Percentiles rank a stretch among this genome's conserved stretches.
These are phyloP conservation scores for Emiliania huxleyi DNA, from an alignment of 78 protist genomes.

Conservation along the genomic window DNA sequence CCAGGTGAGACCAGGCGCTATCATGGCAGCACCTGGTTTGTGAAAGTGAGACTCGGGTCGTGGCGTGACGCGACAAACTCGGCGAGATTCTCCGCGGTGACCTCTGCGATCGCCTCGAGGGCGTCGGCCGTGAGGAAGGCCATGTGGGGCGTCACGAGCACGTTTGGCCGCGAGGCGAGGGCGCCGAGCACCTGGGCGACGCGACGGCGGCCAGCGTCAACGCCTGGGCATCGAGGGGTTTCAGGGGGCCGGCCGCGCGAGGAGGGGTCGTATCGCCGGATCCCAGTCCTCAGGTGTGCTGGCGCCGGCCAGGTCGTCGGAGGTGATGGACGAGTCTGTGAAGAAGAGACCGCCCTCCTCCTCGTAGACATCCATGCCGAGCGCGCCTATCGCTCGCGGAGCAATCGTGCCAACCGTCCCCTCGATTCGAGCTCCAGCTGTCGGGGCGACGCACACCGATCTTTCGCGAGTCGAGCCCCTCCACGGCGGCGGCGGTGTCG, in stretches of 20 bases:
- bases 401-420: too few relatives aligned
- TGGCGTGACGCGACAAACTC: neutral
- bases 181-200: neutral
- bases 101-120: neutral
- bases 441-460: too few relatives aligned
- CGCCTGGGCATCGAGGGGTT: too few relatives aligned
- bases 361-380: slow-evolving; percentile 84
- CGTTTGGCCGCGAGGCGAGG: neutral
- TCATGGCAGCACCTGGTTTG: too few relatives aligned
- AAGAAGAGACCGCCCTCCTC: slow-evolving; percentile 72
- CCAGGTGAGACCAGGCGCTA: too few relatives aligned
- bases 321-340: slow-evolving; percentile 39
- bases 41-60: too few relatives aligned
- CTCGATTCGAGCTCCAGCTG: too few relatives aligned
- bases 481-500: slow-evolving; percentile 58
- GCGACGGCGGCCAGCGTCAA: too few relatives aligned
- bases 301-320: neutral
- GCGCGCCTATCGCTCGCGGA: too few relatives aligned
- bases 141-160: neutral
- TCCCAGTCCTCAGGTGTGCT: neutral
- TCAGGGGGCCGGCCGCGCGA: too few relatives aligned
- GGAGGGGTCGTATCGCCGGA: too few relatives aligned
- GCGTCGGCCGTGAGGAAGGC: slow-evolving; percentile 14
- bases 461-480: neutral
- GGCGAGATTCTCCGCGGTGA: neutral